Conservation (phyloP, 164 flowering plant species). For the Vitis vinifera region DNA sequence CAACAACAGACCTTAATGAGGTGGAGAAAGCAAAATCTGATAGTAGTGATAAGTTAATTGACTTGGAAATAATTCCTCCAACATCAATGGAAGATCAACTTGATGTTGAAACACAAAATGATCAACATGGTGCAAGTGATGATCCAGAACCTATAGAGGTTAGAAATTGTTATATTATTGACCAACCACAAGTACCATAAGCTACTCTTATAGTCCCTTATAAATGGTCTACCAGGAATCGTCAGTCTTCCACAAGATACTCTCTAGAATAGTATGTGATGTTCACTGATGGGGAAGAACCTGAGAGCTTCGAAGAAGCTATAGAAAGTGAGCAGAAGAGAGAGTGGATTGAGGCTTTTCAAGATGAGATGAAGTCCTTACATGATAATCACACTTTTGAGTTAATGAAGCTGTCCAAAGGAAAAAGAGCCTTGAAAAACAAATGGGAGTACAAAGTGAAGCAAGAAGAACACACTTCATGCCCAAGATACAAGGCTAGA, state of each 20-base stretch:
- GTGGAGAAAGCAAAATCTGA: not conserved
- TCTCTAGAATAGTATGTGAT: slow-evolving; percentile 5
- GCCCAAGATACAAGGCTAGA: slow-evolving; percentile 17
- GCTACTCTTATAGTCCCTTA: no score
- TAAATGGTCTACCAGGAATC: not conserved
- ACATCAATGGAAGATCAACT: no score
- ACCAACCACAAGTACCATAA: no score
- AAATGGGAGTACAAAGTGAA: slow-evolving; percentile 20
- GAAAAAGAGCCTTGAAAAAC: slow-evolving; percentile 15
- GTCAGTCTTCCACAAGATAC: not conserved
- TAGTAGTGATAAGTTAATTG: no score
- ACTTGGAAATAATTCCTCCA: no score
- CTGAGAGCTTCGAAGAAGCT: slow-evolving; percentile 8
- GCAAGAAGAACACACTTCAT: slow-evolving; percentile 2
- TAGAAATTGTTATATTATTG: no score
- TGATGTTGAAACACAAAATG: not conserved
- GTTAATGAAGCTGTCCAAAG: slow-evolving; percentile 15
- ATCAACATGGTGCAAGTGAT: no score
- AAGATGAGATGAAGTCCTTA: slow-evolving; percentile 1
- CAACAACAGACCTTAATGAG: not conserved
- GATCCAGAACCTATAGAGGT: no score
- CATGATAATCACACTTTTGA: slow-evolving; percentile 27
- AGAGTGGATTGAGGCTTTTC: slow-evolving; percentile 19
- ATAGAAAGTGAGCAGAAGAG: not conserved
- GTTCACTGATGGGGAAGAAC: slow-evolving; percentile 16